Evolutionary conservation across 2,329 filamentous ascomycete species (phyloP).

Genomic region (Acephala macrosclerotiorum): DNA sequence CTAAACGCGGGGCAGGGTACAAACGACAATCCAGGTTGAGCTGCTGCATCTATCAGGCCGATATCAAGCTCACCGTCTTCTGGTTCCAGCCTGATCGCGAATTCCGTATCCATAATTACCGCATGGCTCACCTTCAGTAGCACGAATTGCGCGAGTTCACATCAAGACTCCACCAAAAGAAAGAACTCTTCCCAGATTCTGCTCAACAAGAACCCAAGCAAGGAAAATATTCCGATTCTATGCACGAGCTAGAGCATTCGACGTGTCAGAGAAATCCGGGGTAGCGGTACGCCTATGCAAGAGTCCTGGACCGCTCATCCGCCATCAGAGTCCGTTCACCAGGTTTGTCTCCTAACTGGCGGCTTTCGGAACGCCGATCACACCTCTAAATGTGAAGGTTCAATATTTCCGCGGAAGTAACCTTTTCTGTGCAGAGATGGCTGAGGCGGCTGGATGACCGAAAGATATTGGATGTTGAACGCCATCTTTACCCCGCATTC

Average conservation of each 20-base stretch:
- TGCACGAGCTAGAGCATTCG: constrained; percentile 32
- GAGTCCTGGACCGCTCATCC: not conserved
- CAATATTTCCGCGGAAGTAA: constrained; percentile 25
- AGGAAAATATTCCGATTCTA: constrained; percentile 14
- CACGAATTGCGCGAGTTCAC: not conserved
- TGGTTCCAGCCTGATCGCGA: constrained; percentile 5
- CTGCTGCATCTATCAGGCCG: not conserved
- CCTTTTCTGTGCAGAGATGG: constrained; percentile 4
- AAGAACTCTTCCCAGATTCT: not conserved
- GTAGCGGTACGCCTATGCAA: constrained; percentile 27
- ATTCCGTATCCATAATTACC: not conserved
- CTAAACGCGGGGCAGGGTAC: constrained; percentile 1
- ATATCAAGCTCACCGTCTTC: not conserved
- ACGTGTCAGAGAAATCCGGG: constrained; percentile 40
- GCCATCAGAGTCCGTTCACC: not conserved
- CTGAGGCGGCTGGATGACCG: not conserved
- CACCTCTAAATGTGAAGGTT: not conserved
- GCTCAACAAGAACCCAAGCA: not conserved
- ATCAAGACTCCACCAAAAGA: not conserved
- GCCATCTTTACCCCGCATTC: constrained; percentile 23
- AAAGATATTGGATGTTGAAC: constrained; percentile 1
- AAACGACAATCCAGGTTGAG: not conserved
- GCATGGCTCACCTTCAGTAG: not conserved
- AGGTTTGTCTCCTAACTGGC: not conserved
- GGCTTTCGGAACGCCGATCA: constrained; percentile 2